Percentiles rank a stretch among this genome's conserved stretches.
Conservation (phyloP, 192 early-diverging fungal genomes). For the Oehlia diaphana region DNA sequence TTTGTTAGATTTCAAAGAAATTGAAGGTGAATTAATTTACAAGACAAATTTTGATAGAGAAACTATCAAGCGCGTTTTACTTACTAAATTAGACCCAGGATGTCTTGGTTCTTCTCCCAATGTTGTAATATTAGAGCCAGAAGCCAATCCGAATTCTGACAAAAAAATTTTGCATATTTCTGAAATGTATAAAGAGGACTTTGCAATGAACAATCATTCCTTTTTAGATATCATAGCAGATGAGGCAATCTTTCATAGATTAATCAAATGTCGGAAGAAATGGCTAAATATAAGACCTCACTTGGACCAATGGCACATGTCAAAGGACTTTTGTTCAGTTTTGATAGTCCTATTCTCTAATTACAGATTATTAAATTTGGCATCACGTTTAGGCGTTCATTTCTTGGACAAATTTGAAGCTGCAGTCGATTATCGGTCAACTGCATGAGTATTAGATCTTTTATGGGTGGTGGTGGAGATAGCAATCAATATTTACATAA, state of each 20-base stretch:
- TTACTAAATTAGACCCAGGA: too few species aligned
- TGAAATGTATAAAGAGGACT: too few species aligned
- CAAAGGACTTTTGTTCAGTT: not conserved
- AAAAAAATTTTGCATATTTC: too few species aligned
- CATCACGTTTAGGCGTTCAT: not conserved
- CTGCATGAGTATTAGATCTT: not conserved
- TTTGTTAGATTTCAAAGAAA: too few species aligned
- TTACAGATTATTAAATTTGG: not conserved
- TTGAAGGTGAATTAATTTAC: too few species aligned
- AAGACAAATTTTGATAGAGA: not conserved
- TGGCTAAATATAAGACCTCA: not conserved
- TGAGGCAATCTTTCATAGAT: not conserved
- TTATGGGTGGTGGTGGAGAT: slow-evolving; percentile 4
- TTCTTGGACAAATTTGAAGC: slow-evolving; percentile 24
- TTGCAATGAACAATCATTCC: not conserved
- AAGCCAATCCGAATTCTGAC: too few species aligned
- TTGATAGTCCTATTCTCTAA: slow-evolving; percentile 2
- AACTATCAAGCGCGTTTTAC: not conserved
- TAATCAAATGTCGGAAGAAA: not conserved
- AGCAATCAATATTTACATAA: not conserved
- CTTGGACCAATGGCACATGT: slow-evolving; percentile 2
- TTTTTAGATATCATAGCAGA: slow-evolving; percentile 1
- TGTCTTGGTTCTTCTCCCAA: too few species aligned
- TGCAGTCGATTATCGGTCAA: not conserved
- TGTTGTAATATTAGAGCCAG: too few species aligned